phyloP scores from a whole-genome alignment of 345 rosid species.

The Rhodamnia argentea region DNA sequence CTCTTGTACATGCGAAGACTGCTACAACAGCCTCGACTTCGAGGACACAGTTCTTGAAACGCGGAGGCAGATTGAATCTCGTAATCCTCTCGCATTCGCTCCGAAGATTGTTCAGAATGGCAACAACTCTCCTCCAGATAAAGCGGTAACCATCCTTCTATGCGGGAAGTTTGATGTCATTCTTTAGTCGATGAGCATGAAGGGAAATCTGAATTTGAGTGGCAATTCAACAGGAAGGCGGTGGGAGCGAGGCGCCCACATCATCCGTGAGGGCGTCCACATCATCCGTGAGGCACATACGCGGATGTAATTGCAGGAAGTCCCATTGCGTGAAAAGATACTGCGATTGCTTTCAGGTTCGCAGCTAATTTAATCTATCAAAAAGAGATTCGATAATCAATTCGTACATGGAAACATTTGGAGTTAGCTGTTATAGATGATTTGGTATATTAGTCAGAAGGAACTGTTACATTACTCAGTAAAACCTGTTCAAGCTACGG shows the following conservation, averaged over 20 bases:
- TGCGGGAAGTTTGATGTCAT: neutral
- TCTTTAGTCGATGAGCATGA: neutral
- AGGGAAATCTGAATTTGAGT: neutral
- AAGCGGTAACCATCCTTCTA: neutral
- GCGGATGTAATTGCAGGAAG: constrained; percentile 80
- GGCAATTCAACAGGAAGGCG: neutral
- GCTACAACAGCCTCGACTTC: constrained; percentile 53
- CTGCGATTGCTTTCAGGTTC: constrained; percentile 75
- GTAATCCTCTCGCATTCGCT: constrained; percentile 78
- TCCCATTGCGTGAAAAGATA: constrained; percentile 73
- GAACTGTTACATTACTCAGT: neutral
- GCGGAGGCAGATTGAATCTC: constrained; percentile 48
- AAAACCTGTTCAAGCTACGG: neutral
- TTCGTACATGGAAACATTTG: neutral
- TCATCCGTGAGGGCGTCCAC: constrained; percentile 67
- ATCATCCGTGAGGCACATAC: constrained; percentile 63
- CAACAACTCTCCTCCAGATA: neutral
- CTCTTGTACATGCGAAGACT: constrained; percentile 59
- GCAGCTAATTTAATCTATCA: neutral
- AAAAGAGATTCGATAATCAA: neutral
- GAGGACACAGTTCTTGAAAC: constrained; percentile 42
- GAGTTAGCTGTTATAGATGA: neutral
- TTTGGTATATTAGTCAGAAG: neutral
- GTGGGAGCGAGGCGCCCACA: constrained; percentile 40
- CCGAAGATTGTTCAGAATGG: constrained; percentile 45